A percentile compares a stretch with the other conserved stretches of the same genome.
Conservation (phyloP, 139 green algal species). For the Tetradesmus obliquus region DNA sequence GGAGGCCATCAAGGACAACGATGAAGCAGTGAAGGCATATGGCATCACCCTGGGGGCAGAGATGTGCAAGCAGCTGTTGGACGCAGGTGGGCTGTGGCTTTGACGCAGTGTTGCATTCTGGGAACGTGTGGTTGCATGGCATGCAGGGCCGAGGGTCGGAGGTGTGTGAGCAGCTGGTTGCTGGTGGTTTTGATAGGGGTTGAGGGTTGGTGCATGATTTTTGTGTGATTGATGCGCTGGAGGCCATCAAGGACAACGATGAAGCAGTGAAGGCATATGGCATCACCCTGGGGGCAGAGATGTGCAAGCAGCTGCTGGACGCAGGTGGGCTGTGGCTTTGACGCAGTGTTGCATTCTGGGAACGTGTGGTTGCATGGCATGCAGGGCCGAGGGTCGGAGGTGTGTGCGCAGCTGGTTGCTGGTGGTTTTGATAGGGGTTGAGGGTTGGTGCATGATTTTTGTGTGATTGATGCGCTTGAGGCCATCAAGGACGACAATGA, state of each 20-base stretch:
- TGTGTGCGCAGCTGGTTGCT: neutral
- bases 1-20: conserved; percentile 96
- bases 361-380: too few relatives aligned
- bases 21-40: conserved; percentile 91
- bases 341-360: too few relatives aligned
- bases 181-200: neutral
- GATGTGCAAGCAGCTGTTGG: conserved; percentile 94
- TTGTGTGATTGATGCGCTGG: conserved; percentile 61
- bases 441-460: neutral
- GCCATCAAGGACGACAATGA: conserved; percentile 96
- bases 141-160: neutral
- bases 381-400: neutral
- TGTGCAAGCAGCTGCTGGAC: conserved; percentile 90
- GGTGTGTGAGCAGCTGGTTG: neutral
- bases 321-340: neutral
- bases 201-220: neutral
- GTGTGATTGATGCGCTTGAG: conserved; percentile 83
- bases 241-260: conserved; percentile 97
- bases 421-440: neutral
- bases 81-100: conserved; percentile 51
- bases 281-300: conserved; percentile 88
- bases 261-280: conserved; percentile 92
- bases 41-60: conserved; percentile 89
- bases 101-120: too few relatives aligned
- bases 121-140: neutral